Conservation (phyloP, 2,329 filamentous ascomycete species). For the Basipetospora chlamydospora region DNA sequence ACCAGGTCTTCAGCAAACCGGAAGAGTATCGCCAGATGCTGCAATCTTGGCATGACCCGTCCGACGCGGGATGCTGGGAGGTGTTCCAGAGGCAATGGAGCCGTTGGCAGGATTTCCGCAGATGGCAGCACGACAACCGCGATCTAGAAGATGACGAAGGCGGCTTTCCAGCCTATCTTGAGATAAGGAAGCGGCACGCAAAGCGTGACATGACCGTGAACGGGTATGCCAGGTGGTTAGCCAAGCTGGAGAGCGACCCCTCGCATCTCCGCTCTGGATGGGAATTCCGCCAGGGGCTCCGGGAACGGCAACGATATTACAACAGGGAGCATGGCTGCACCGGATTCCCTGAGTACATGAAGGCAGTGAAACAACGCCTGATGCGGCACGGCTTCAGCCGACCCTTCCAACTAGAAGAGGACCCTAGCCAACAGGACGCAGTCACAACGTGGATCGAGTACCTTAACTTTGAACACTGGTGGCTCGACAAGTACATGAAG, state of each 20-base stretch:
- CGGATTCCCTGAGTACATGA: constrained; percentile 13
- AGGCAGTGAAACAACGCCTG: constrained; percentile 14
- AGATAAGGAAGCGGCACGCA: constrained; percentile 10
- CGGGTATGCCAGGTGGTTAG: no score
- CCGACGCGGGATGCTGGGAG: constrained; percentile 2
- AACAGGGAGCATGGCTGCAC: background rate
- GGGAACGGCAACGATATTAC: background rate
- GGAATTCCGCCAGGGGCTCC: background rate
- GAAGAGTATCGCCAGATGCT: constrained; percentile 14
- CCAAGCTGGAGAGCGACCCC: constrained; percentile 8
- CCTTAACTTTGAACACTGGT: constrained; percentile 16
- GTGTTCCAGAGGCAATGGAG: constrained; percentile 14
- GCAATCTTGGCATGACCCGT: constrained; percentile 12
- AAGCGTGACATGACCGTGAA: constrained; percentile 8
- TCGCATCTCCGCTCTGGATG: constrained; percentile 4
- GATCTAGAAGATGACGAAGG: background rate
- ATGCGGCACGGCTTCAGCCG: constrained; percentile 14
- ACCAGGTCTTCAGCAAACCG: constrained; percentile 12
- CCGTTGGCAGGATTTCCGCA: constrained; percentile 17
- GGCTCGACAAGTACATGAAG: constrained; percentile 10
- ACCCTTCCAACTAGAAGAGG: constrained; percentile 16
- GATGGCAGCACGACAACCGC: constrained; percentile 16
- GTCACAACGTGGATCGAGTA: constrained; percentile 26
- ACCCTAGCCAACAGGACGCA: constrained; percentile 16
- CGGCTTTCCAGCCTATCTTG: background rate